Percentiles rank a stretch among this genome's conserved stretches.
Evolutionary conservation across 129 eudicot species (phyloP).

Genomic region (Erigeron canadensis): DNA sequence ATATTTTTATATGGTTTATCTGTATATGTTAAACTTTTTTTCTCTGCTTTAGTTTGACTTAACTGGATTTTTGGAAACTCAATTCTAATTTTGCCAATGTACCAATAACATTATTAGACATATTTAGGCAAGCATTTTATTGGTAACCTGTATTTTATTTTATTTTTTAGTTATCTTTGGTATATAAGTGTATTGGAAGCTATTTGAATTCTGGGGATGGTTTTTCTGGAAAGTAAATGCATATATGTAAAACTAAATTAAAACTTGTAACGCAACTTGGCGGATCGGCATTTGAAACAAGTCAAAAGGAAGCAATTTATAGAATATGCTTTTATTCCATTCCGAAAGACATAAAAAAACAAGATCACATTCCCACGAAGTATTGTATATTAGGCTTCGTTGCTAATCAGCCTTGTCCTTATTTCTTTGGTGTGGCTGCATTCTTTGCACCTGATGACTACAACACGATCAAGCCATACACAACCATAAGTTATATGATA

Average conservation of each 20-base stretch:
- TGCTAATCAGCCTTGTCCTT: slow-evolving; percentile 24
- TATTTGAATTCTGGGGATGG: neutral
- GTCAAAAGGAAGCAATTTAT: neutral
- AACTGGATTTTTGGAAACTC: no score
- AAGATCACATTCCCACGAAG: slow-evolving; percentile 14
- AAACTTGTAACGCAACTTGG: no score
- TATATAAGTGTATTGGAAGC: no score
- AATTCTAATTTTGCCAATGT: no score
- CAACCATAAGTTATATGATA: slow-evolving; percentile 1
- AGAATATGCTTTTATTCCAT: slow-evolving; percentile 17
- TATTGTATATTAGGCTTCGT: neutral
- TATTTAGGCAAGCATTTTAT: no score
- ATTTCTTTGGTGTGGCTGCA: slow-evolving; percentile 34
- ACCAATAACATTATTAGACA: no score
- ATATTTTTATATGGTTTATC: no score
- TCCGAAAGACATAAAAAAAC: slow-evolving; percentile 21
- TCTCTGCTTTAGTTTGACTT: no score
- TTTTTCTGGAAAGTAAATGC: no score
- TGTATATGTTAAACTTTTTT: no score
- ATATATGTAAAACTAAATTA: neutral
- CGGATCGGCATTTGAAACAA: neutral
- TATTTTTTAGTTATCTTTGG: no score
- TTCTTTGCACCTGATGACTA: slow-evolving; percentile 40
- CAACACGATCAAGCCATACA: slow-evolving; percentile 23
- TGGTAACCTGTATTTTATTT: no score